Base-by-base conservation (phyloP, 164 flowering plant species). In the Vitis rotundifolia region DNA sequence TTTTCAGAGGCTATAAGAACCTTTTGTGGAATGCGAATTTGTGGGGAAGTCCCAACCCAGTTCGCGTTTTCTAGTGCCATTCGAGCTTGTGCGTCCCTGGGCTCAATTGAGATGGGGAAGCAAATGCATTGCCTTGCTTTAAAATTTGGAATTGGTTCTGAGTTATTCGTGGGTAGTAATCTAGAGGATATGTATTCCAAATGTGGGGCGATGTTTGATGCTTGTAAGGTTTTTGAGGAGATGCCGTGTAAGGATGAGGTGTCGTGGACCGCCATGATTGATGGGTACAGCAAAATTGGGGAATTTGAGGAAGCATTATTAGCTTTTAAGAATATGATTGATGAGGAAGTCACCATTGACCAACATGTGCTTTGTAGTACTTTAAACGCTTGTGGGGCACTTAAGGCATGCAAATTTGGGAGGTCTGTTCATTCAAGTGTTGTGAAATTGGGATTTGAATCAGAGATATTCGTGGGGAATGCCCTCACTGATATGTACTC, bases 261-360 rank as follows among this genome's bases (percentile, higher is more conserved):
- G 48, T 78, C 77, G 0, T 87, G 87, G 91, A 87, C 86, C 2
- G 73, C 87, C 0, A 76, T 87, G 86, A 85, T 82, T 69, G 87
- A 83, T 73, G 88, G 89, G 49, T 86, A 80, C 61, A 69, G 74
- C 2, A 85, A 87, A 64, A 85, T 78, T 74, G 86, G 85, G 5
- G 70, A 81, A 31, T 75, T 73, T 70, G 69, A 64, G 70, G 76
- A 79, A 67, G 91, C 87, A 29, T 55, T 84, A n/a, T 11, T 68
- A 18, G 78, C 79, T n/a, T 85, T 79, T 66, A 78, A 66, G 68
- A 72, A 64, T 61, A 85, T 87, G 87, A 13, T 64, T 50, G 3
- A 37, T 55, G 77, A 84, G 44, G 86, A 68, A 18, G 37, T 82
- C 10, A 8, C 10, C 2, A 48, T 76, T 44, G 89, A 85, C 71